Evolutionary conservation across 1,139 yeast genomes (phyloP).

Genomic region (Candida sp.): DNA sequence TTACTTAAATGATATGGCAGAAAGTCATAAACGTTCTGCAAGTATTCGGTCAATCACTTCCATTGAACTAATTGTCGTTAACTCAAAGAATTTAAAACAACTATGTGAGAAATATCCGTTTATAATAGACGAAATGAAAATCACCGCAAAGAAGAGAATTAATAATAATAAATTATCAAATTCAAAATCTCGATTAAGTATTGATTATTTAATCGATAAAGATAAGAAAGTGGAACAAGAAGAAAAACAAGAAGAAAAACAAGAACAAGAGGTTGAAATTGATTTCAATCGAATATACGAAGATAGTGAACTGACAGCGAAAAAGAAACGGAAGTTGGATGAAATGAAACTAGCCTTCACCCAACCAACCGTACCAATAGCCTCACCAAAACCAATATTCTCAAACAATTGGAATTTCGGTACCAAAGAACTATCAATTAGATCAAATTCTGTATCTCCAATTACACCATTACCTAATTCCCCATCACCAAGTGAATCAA

Average conservation of each 20-base stretch:
- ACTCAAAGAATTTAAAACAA: constrained; percentile 48
- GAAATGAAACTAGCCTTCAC: neutral
- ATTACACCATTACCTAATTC: constrained; percentile 5
- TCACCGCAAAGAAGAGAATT: constrained; percentile 53
- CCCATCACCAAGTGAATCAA: constrained; percentile 5
- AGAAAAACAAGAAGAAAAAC: neutral
- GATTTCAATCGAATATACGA: neutral
- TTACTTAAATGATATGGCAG: constrained; percentile 33
- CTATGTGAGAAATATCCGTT: constrained; percentile 57
- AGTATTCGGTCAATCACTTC: constrained; percentile 58
- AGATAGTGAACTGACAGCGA: neutral
- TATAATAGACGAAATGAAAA: constrained; percentile 55
- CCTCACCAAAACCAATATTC: constrained; percentile 5
- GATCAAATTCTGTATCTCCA: constrained; percentile 24
- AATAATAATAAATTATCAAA: constrained; percentile 13
- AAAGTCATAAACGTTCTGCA: constrained; percentile 45
- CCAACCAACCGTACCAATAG: neutral
- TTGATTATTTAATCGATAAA: constrained; percentile 16
- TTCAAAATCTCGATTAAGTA: constrained; percentile 10
- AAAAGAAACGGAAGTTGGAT: neutral
- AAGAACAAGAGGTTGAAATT: neutral
- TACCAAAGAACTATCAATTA: constrained; percentile 4
- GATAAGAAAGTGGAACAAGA: neutral
- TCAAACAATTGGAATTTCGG: constrained; percentile 14
- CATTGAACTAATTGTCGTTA: constrained; percentile 58